phyloP scores from a whole-genome alignment of 208 protist species.

The Crithidia brevicula region DNA sequence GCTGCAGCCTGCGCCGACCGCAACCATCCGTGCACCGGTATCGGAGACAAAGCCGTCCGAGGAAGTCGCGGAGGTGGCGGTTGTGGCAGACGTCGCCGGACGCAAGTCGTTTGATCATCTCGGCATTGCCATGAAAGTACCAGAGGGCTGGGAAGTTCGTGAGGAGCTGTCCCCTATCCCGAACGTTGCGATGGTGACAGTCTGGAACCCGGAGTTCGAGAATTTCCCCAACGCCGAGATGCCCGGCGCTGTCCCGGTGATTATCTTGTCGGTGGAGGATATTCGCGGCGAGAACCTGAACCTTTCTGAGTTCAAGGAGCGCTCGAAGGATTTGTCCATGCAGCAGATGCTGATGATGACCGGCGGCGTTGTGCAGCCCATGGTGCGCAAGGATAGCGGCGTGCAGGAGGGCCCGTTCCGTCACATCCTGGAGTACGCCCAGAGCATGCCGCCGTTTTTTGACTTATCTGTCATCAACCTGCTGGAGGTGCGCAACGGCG shows the following conservation, averaged over 20 bases:
- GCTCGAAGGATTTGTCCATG: slow-evolving; percentile 67
- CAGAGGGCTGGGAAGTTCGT: slow-evolving; percentile 62
- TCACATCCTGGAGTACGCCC: slow-evolving; percentile 66
- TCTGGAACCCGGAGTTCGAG: slow-evolving; percentile 71
- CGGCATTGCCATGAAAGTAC: slow-evolving; percentile 62
- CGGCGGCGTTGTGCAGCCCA: slow-evolving; percentile 59
- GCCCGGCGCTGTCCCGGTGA: slow-evolving; percentile 59
- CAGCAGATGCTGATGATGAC: slow-evolving; percentile 89
- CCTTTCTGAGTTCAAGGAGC: slow-evolving; percentile 78
- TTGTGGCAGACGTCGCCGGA: slow-evolving; percentile 5
- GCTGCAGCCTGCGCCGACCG: slow-evolving; percentile 9
- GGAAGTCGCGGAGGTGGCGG: neutral
- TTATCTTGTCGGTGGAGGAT: slow-evolving; percentile 81
- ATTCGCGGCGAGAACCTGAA: slow-evolving; percentile 74
- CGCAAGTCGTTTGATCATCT: slow-evolving; percentile 39
- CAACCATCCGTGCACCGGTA: neutral
- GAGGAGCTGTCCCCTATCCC: slow-evolving; percentile 79
- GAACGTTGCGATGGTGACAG: slow-evolving; percentile 79
- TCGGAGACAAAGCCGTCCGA: neutral
- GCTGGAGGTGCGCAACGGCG: slow-evolving; percentile 63
- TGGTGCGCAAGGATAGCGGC: slow-evolving; percentile 56
- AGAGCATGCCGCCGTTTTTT: slow-evolving; percentile 73
- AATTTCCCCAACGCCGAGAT: slow-evolving; percentile 41
- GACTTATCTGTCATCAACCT: slow-evolving; percentile 77
- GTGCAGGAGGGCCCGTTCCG: slow-evolving; percentile 60